Evolutionary conservation across 805 yeast genomes (phyloP).

Genomic region (Starmerella bombi): DNA sequence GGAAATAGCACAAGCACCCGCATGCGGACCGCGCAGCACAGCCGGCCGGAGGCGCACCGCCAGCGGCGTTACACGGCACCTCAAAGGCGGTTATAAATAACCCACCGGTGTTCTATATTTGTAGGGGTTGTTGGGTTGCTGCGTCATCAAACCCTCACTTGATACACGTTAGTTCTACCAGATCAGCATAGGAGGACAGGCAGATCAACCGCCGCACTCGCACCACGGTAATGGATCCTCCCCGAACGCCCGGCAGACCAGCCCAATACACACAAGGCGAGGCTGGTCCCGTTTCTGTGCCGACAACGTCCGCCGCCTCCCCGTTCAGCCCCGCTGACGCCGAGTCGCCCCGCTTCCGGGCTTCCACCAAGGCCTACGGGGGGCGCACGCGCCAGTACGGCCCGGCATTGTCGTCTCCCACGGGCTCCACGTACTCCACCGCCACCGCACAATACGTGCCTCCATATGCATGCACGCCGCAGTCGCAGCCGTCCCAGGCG

Average conservation of each 20-base stretch:
- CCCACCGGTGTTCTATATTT: no score
- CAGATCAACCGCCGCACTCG: no score
- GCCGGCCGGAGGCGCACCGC: no score
- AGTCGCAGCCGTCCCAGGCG: background rate
- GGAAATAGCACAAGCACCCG: no score
- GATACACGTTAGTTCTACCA: no score
- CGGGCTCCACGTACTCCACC: background rate
- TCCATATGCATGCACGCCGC: constrained; percentile 1
- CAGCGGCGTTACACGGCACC: no score
- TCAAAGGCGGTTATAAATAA: no score
- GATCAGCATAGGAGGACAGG: no score
- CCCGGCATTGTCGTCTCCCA: background rate
- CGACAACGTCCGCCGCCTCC: constrained; percentile 11
- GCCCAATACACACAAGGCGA: background rate
- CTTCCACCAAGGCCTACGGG: constrained; percentile 19
- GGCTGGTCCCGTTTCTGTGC: background rate
- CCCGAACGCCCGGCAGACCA: background rate
- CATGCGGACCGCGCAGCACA: no score
- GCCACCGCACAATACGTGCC: background rate
- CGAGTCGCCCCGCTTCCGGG: constrained; percentile 11
- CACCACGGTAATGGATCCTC: background rate
- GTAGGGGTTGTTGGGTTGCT: no score
- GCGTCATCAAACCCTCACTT: no score
- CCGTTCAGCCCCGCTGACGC: constrained; percentile 3
- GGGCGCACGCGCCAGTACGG: constrained; percentile 2